Conservation (phyloP, 768 basidiomycete genomes). For the Suillus clintonianus region DNA sequence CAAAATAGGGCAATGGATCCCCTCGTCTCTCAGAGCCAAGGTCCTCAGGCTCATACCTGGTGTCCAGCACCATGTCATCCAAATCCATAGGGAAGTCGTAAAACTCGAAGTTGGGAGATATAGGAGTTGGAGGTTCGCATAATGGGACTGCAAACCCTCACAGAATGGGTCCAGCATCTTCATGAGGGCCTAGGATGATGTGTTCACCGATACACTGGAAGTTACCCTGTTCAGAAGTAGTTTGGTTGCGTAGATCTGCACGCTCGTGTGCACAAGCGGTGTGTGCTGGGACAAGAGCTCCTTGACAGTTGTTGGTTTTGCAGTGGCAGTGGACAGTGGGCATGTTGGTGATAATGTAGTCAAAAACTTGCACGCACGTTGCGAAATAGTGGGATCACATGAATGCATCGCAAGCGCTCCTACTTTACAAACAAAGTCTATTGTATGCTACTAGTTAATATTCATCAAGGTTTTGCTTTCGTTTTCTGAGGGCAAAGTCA, state of each 20-base stretch:
- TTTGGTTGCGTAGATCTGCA: background rate
- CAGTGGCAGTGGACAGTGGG: background rate
- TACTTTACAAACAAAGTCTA: too few relatives aligned
- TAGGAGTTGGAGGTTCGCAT: too few relatives aligned
- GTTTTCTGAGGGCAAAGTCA: too few relatives aligned
- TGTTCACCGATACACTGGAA: background rate
- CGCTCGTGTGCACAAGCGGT: background rate
- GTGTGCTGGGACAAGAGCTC: background rate
- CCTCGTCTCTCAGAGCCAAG: background rate
- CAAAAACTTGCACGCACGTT: too few relatives aligned
- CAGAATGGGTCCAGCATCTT: background rate
- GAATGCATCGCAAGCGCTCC: too few relatives aligned
- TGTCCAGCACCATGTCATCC: background rate
- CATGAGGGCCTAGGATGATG: background rate
- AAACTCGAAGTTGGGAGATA: background rate
- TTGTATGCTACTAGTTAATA: too few relatives aligned
- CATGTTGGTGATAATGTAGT: too few relatives aligned
- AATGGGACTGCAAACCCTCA: background rate
- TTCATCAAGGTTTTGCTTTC: too few relatives aligned
- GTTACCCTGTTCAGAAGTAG: background rate
- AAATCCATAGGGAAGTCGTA: background rate
- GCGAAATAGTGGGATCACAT: too few relatives aligned
- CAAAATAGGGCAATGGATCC: constrained; percentile 7
- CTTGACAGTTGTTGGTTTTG: constrained; percentile 1
- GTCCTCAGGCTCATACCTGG: constrained; percentile 7